These are phyloP conservation scores for Blyttiomyces sp. DNA, from an alignment of 371 early-diverging fungal species.

Conservation along the genomic window DNA sequence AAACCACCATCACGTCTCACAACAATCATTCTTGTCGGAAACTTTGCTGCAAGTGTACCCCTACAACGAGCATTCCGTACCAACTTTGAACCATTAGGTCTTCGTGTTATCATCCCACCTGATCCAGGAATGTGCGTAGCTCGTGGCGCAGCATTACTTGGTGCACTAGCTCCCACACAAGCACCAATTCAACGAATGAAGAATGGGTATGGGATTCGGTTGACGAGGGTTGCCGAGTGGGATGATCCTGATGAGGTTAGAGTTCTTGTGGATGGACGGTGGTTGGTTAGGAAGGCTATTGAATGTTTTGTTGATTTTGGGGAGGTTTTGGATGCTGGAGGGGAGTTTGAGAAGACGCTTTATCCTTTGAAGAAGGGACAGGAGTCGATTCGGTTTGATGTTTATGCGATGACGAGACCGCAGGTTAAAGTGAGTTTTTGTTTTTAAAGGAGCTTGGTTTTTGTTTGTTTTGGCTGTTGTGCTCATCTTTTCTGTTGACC, in stretches of 20 bases:
- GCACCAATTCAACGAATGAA: background rate
- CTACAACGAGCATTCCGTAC: background rate
- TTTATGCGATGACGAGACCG: too few species aligned
- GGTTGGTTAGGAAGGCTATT: background rate
- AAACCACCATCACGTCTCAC: too few species aligned
- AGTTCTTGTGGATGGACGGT: background rate
- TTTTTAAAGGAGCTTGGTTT: too few species aligned
- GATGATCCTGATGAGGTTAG: background rate
- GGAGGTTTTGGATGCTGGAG: background rate
- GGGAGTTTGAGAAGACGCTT: background rate
- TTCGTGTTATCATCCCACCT: background rate
- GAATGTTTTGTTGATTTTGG: constrained; percentile 1
- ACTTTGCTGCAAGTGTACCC: background rate
- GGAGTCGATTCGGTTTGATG: background rate
- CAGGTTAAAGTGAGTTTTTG: too few species aligned
- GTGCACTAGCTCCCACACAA: background rate
- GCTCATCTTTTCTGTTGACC: too few species aligned
- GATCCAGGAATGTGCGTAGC: constrained; percentile 2
- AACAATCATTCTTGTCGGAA: constrained; percentile 2
- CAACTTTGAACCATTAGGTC: background rate
- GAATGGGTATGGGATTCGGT: background rate
- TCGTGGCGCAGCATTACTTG: constrained; percentile 3
- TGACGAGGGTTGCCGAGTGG: background rate
- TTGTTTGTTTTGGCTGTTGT: too few species aligned
- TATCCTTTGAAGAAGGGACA: background rate